Base-by-base conservation (phyloP, 2,329 filamentous ascomycete genomes). In the Graphilbum ipis-grandicollis region DNA sequence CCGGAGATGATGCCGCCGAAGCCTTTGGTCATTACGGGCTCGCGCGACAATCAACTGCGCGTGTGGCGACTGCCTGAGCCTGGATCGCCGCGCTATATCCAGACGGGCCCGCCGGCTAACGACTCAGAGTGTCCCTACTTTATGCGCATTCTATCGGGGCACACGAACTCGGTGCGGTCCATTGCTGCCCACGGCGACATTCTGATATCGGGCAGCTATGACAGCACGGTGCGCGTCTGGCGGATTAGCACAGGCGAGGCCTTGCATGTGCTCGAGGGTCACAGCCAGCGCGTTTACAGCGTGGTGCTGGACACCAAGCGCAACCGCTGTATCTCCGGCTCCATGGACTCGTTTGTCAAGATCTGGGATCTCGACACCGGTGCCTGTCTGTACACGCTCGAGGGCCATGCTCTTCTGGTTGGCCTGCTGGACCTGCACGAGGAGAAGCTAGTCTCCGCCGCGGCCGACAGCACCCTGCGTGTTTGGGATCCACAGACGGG, bases 311-410 rank as follows among this genome's bases (percentile, higher is more conserved):
- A 98, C 50, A 79, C 85, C 46, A 76, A 79, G 48, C 80, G 90
- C 41, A 93, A 92, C 50, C 79, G 88, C 30, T 98, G 90, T 57
- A 96, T 98, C 44, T 94, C 86, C 44, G 90, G 90, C 12, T 93
- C 86, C 7, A 98, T 98, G 90, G 90, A 98, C 55, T 93, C 90
- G 43, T 69, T 86, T 44, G 90, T 98, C 52, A 96, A 94, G 58
- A 88, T 98, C 12, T 98, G 90, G 90, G 90, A 88, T 41, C 67
- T 98, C 13, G 76, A 84, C 22, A 90, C 81, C 2, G 90, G 90
- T 1, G 63, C 77, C 1, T 82, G 85, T 46, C 62, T 96, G 10
- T 80, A 88, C 56, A 94, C 84, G 1, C 70, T 98, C 1, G 88
- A 96, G 55, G 90, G 90, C 0, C 90, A 98, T 52, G 80, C 77